Percentiles rank a stretch among this genome's conserved stretches.
Evolutionary conservation across 306 rosid genomes (phyloP).

Genomic region (Sicyos edulis): DNA sequence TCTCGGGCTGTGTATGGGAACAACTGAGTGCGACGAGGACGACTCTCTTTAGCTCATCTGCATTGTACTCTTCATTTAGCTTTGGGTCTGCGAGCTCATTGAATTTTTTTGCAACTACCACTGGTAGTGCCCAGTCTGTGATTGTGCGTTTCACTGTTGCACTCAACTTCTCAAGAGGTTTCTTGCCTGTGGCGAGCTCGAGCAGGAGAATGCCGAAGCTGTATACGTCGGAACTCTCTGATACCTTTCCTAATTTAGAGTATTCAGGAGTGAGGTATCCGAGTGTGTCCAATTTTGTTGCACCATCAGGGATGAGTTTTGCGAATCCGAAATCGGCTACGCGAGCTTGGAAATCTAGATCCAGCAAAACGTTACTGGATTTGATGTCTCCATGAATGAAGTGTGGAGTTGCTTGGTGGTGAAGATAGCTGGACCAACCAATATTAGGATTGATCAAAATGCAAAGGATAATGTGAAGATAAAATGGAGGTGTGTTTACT

Average conservation of each 20-base stretch:
- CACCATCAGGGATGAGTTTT: constrained; percentile 89
- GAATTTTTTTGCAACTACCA: constrained; percentile 58
- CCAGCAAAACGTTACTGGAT: constrained; percentile 82
- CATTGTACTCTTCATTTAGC: constrained; percentile 66
- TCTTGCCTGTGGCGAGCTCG: constrained; percentile 85
- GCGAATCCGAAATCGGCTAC: constrained; percentile 98
- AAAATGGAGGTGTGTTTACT: constrained; percentile 30
- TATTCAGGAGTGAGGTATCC: constrained; percentile 98
- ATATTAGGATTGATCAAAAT: not conserved
- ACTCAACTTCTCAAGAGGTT: constrained; percentile 59
- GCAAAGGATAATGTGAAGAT: not conserved
- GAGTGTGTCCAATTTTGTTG: constrained; percentile 89
- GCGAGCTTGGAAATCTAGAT: constrained; percentile 66
- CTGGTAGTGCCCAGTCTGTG: constrained; percentile 85
- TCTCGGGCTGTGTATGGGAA: constrained; percentile 61
- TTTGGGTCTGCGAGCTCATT: constrained; percentile 68
- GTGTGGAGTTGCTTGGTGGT: constrained; percentile 82
- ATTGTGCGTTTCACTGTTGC: constrained; percentile 51
- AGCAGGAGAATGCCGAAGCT: constrained; percentile 90
- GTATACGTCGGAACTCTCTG: constrained; percentile 83
- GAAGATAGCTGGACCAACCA: constrained; percentile 72
- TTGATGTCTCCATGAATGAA: constrained; percentile 87
- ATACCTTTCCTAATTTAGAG: constrained; percentile 88
- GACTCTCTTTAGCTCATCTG: constrained; percentile 76
- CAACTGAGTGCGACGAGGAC: constrained; percentile 60